A percentile compares a stretch with the other conserved stretches of the same genome.
These are phyloP conservation scores for Aureobasidium sp. DNA, from an alignment of 2,329 filamentous ascomycete genomes.

Conservation along the genomic window DNA sequence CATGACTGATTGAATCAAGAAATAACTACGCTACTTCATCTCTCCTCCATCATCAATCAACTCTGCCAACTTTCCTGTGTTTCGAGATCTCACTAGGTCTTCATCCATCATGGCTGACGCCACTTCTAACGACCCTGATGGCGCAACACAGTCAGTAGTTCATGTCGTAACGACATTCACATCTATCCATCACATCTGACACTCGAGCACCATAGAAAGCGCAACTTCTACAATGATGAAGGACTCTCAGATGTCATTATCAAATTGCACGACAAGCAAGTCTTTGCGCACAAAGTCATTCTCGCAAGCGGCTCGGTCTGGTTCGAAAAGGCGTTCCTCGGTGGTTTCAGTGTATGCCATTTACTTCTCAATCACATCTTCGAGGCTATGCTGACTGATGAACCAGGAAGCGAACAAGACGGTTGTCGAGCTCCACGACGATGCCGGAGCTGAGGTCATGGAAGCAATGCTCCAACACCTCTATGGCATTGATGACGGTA, in stretches of 20 bases:
- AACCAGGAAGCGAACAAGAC: not conserved
- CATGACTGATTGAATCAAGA: too few relatives aligned
- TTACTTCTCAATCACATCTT: too few relatives aligned
- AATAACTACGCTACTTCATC: too few relatives aligned
- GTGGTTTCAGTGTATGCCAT: not conserved
- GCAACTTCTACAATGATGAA: not conserved
- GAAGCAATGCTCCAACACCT: not conserved
- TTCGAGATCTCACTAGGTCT: too few relatives aligned
- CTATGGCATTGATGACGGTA: not conserved
- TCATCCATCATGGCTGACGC: too few relatives aligned
- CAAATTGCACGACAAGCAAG: not conserved
- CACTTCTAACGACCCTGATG: too few relatives aligned
- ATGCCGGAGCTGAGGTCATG: not conserved
- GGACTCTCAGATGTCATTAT: not conserved
- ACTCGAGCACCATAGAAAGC: not conserved
- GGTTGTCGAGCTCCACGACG: not conserved
- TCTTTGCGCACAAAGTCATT: not conserved
- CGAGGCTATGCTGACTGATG: too few relatives aligned
- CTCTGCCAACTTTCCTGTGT: too few relatives aligned
- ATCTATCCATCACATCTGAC: too few relatives aligned
- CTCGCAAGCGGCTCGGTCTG: not conserved
- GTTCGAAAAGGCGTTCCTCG: not conserved
- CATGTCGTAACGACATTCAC: too few relatives aligned
- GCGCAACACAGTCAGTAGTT: too few relatives aligned
- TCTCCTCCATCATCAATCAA: too few relatives aligned